These are phyloP conservation scores for Cyphellophora attinorum DNA, from an alignment of 2,329 filamentous ascomycete genomes.

Conservation along the genomic window DNA sequence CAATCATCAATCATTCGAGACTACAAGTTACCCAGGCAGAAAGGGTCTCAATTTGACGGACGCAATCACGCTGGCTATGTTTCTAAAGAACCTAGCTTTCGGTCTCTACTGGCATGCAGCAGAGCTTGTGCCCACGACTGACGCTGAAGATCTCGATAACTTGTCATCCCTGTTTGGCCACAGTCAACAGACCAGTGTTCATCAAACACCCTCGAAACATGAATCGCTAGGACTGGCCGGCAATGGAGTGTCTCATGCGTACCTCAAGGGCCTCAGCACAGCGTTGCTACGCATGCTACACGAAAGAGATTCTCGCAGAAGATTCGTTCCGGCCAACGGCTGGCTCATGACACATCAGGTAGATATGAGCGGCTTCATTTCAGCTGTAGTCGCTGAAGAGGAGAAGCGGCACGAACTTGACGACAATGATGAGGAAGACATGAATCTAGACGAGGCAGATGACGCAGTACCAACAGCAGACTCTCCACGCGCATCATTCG, in stretches of 20 bases:
- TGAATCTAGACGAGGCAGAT: slow-evolving; percentile 31
- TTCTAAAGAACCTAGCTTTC: slow-evolving; percentile 86
- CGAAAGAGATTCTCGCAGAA: slow-evolving; percentile 80
- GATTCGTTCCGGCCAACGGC: slow-evolving; percentile 71
- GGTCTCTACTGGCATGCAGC: slow-evolving; percentile 75
- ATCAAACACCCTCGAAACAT: slow-evolving; percentile 12
- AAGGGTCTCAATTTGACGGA: slow-evolving; percentile 61
- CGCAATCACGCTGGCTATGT: slow-evolving; percentile 64
- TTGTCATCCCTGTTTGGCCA: slow-evolving; percentile 15
- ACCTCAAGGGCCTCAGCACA: slow-evolving; percentile 71
- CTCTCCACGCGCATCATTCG: slow-evolving; percentile 9
- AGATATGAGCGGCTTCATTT: slow-evolving; percentile 80
- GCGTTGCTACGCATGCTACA: slow-evolving; percentile 79
- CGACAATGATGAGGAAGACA: slow-evolving; percentile 50
- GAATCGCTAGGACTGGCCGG: slow-evolving; percentile 45
- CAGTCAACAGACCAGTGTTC: slow-evolving; percentile 1
- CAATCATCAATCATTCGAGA: slow-evolving; percentile 32
- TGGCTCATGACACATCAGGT: slow-evolving; percentile 90
- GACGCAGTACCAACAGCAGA: slow-evolving; percentile 23
- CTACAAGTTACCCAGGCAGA: slow-evolving; percentile 18
- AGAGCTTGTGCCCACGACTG: slow-evolving; percentile 44
- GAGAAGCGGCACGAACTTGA: slow-evolving; percentile 62
- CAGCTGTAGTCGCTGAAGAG: slow-evolving; percentile 79
- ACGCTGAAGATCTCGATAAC: slow-evolving; percentile 21
- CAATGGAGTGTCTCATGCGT: slow-evolving; percentile 64